phyloP scores from a whole-genome alignment of 345 rosid genomes.

The Salix dunnii region DNA sequence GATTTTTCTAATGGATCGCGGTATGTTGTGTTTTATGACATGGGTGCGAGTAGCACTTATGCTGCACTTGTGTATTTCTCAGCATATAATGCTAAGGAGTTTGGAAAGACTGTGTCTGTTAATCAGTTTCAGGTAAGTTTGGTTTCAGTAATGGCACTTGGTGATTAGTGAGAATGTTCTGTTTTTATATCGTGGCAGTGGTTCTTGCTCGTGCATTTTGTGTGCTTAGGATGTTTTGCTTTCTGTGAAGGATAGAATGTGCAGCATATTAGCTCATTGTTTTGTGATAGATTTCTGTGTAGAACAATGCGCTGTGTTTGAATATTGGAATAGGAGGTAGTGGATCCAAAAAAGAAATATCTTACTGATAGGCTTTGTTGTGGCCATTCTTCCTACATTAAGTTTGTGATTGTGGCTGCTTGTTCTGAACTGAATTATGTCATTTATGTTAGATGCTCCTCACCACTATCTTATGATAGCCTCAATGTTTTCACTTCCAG shows the following conservation, averaged over 20 bases:
- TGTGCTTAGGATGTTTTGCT: background rate
- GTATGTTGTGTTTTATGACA: conserved; percentile 88
- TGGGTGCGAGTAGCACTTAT: conserved; percentile 91
- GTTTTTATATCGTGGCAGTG: background rate
- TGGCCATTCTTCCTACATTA: background rate
- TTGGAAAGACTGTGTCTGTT: conserved; percentile 76
- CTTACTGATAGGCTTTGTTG: background rate
- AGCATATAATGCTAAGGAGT: conserved; percentile 75
- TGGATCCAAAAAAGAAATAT: background rate
- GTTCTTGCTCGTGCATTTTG: background rate
- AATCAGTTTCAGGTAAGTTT: conserved; percentile 87
- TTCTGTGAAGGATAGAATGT: background rate
- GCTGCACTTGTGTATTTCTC: conserved; percentile 89
- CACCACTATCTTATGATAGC: background rate
- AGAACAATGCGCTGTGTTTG: background rate
- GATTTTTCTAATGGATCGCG: conserved; percentile 84
- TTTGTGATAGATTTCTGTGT: background rate
- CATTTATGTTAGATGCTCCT: background rate
- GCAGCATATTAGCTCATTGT: background rate
- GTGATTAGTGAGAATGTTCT: background rate
- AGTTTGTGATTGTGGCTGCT: background rate
- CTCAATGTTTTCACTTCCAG: background rate
- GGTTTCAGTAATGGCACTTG: background rate
- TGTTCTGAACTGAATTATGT: background rate
- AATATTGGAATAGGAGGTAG: background rate